Evolutionary conservation across 2,329 filamentous ascomycete species (phyloP).

Genomic region (Trichoderma sp.): DNA sequence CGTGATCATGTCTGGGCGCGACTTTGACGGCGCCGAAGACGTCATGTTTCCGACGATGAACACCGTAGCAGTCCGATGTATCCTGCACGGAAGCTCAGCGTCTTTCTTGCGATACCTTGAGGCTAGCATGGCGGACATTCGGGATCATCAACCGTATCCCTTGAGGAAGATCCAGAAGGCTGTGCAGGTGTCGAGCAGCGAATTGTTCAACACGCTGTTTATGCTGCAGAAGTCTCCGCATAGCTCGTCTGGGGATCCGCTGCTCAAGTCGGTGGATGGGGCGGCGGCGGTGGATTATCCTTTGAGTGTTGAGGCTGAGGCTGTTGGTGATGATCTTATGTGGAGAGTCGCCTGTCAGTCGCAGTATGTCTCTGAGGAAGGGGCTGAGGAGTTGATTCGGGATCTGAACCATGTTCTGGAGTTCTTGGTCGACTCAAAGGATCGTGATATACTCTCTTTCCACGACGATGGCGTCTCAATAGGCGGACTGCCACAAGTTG

Average conservation of each 20-base stretch:
- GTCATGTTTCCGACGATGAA: slow-evolving; percentile 92
- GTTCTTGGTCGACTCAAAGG: slow-evolving; percentile 54
- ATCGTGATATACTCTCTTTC: slow-evolving; percentile 58
- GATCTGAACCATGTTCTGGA: slow-evolving; percentile 62
- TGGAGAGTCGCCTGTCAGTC: slow-evolving; percentile 76
- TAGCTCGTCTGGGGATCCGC: slow-evolving; percentile 16
- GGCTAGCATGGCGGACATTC: slow-evolving; percentile 64
- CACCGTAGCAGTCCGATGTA: slow-evolving; percentile 72
- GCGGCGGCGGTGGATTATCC: slow-evolving; percentile 76
- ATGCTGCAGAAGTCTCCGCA: slow-evolving; percentile 51
- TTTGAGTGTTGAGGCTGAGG: slow-evolving; percentile 79
- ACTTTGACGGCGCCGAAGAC: slow-evolving; percentile 66
- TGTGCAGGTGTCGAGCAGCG: slow-evolving; percentile 40
- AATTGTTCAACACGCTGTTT: slow-evolving; percentile 60
- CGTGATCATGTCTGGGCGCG: slow-evolving; percentile 81
- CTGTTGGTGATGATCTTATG: slow-evolving; percentile 54
- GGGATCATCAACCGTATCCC: slow-evolving; percentile 76
- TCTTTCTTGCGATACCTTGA: slow-evolving; percentile 75
- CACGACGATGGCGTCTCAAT: slow-evolving; percentile 58
- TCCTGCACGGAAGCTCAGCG: slow-evolving; percentile 67
- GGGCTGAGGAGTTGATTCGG: slow-evolving; percentile 55
- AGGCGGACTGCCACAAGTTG: slow-evolving; percentile 58
- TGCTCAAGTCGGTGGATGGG: slow-evolving; percentile 67
- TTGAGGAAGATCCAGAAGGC: slow-evolving; percentile 66
- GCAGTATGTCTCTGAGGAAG: slow-evolving; percentile 50